These are phyloP conservation scores for Luffa aegyptiaca DNA, from an alignment of 306 rosid species.

Conservation along the genomic window DNA sequence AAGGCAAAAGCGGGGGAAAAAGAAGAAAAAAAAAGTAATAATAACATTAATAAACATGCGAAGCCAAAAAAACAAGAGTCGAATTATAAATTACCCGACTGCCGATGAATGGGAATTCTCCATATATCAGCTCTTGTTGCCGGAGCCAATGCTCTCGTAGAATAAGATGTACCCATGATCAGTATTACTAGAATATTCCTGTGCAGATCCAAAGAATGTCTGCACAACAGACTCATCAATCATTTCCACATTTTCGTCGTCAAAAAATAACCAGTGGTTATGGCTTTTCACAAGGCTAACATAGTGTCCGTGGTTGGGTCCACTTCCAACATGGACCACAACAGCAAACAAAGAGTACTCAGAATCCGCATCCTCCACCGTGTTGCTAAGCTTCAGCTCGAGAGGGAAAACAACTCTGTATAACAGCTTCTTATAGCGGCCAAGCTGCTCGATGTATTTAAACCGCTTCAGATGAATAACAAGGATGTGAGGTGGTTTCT, in stretches of 20 bases:
- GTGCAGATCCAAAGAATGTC: conserved; percentile 97
- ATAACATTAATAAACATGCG: conserved; percentile 31
- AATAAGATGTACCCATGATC: conserved; percentile 97
- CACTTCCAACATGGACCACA: conserved; percentile 95
- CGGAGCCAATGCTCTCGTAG: conserved; percentile 73
- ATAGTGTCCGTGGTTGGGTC: conserved; percentile 98
- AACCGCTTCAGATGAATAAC: conserved; percentile 98
- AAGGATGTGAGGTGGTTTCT: conserved; percentile 89
- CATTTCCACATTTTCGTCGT: conserved; percentile 96
- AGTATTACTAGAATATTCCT: conserved; percentile 89
- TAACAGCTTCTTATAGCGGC: conserved; percentile 89
- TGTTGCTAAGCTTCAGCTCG: conserved; percentile 91
- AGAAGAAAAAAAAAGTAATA: conserved; percentile 17
- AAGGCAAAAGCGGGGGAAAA: conserved; percentile 6
- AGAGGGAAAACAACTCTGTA: conserved; percentile 95
- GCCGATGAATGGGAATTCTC: conserved; percentile 12
- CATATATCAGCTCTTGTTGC: conserved; percentile 45
- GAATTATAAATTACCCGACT: conserved; percentile 38
- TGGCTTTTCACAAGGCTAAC: conserved; percentile 99
- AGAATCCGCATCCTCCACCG: conserved; percentile 72
- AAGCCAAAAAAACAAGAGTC: conserved; percentile 22
- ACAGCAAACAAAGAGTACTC: conserved; percentile 96
- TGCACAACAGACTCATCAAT: conserved; percentile 97
- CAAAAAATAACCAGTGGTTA: conserved; percentile 97
- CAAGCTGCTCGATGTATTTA: conserved; percentile 93